A percentile compares a stretch with the other conserved stretches of the same genome.
These are phyloP conservation scores for Scalesia atractyloides DNA, from an alignment of 129 eudicot genomes.

Conservation along the genomic window DNA sequence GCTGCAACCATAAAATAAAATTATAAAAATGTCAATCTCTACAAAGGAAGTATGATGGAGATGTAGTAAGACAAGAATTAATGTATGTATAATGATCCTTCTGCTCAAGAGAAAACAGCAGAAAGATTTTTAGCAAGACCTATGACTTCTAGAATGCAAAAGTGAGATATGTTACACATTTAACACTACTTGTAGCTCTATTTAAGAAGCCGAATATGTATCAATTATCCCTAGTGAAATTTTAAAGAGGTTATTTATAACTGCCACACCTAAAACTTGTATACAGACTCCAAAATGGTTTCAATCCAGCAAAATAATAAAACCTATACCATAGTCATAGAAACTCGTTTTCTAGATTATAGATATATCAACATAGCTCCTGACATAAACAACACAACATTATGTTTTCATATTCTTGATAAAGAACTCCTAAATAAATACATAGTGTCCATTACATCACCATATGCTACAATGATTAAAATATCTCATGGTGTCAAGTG, in stretches of 20 bases:
- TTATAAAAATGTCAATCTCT: not conserved
- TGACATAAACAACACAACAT: not conserved
- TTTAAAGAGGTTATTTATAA: not conserved
- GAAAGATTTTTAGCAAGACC: not conserved
- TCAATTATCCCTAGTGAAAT: not conserved
- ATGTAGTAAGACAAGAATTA: not conserved
- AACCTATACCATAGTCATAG: not conserved
- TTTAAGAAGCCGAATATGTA: not conserved
- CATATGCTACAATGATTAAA: not conserved
- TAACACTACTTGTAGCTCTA: not conserved
- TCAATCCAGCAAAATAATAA: not conserved
- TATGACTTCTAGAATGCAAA: not conserved
- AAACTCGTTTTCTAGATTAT: not conserved
- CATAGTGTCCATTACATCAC: not conserved
- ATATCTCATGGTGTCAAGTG: not conserved
- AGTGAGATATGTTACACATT: not conserved
- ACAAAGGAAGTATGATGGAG: not conserved
- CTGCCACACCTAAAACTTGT: not conserved
- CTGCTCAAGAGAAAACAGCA: not conserved
- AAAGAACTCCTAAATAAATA: not conserved
- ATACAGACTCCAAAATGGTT: not conserved
- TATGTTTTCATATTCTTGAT: not conserved
- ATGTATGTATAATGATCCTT: not conserved
- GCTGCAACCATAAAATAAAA: constrained; percentile 46
- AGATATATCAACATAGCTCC: not conserved